A percentile compares a stretch with the other conserved stretches of the same genome.
These are phyloP conservation scores for Ogataea minuta DNA, from an alignment of 805 yeast genomes.

Conservation along the genomic window DNA sequence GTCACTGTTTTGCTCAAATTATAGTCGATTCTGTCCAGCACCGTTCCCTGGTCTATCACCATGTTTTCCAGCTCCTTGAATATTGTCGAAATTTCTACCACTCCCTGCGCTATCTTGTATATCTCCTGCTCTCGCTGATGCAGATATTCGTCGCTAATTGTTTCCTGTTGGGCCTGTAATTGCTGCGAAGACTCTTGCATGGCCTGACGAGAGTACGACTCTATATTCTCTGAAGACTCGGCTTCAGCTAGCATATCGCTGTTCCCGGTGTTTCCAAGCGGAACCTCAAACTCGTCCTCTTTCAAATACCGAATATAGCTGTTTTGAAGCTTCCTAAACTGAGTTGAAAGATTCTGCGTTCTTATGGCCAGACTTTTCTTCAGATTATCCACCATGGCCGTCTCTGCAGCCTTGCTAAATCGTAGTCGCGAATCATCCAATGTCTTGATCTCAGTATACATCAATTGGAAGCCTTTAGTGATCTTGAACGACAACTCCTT, in stretches of 20 bases:
- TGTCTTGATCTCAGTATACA: conserved; percentile 73
- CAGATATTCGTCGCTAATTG: conserved; percentile 42
- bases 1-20: conserved; percentile 78
- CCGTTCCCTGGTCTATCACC: conserved; percentile 93
- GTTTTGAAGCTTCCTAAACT: conserved; percentile 84
- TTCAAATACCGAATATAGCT: conserved; percentile 80
- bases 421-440: conserved; percentile 41
- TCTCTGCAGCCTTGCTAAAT: conserved; percentile 44
- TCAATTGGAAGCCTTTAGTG: conserved; percentile 72
- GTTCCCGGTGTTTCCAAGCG: conserved; percentile 7
- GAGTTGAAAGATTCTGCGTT: conserved; percentile 74
- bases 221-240: conserved; percentile 39
- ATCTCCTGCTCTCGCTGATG: conserved; percentile 87
- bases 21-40: conserved; percentile 90
- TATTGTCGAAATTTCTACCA: conserved; percentile 86
- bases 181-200: conserved; percentile 43
- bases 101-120: conserved; percentile 88
- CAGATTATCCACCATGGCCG: conserved; percentile 71
- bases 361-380: conserved; percentile 81
- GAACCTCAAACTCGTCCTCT: conserved; percentile 66
- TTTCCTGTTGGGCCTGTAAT: conserved; percentile 38
- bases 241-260: conserved; percentile 30
- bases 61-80: conserved; percentile 89
- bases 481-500: conserved; percentile 74
- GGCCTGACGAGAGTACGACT: conserved; percentile 52